phyloP scores from a whole-genome alignment of 108 stramenopile species.

The Cylindrotheca closterium region DNA sequence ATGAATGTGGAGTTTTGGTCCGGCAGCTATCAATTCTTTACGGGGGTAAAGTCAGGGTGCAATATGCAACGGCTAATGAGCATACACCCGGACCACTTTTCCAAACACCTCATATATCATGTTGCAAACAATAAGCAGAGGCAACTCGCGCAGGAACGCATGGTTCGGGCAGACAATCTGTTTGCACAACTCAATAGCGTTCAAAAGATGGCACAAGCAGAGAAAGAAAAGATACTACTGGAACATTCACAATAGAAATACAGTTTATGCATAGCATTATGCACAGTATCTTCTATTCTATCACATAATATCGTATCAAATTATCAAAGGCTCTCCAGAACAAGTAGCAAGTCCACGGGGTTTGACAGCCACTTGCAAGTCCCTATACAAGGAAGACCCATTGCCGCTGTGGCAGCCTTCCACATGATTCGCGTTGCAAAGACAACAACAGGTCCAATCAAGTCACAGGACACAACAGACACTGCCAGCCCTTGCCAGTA shows the following conservation, averaged over 20 bases:
- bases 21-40: slow-evolving; percentile 71
- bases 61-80: slow-evolving; percentile 75
- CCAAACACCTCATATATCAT: slow-evolving; percentile 76
- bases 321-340: no score
- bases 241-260: neutral
- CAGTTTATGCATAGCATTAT: no score
- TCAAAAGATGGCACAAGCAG: slow-evolving; percentile 36
- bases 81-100: slow-evolving; percentile 73
- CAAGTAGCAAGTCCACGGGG: neutral
- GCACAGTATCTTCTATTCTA: neutral
- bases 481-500: slow-evolving; percentile 28
- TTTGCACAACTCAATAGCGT: slow-evolving; percentile 79
- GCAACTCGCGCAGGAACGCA: slow-evolving; percentile 37
- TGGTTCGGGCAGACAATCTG: slow-evolving; percentile 55
- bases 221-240: slow-evolving; percentile 3
- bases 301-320: no score
- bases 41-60: slow-evolving; percentile 56
- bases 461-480: neutral
- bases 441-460: neutral
- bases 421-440: slow-evolving; percentile 1
- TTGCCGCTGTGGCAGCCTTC: neutral
- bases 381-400: slow-evolving; percentile 10
- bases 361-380: neutral
- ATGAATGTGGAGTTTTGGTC: slow-evolving; percentile 79
- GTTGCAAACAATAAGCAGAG: slow-evolving; percentile 81